Percentiles rank a stretch among this genome's conserved stretches.
phyloP scores from a whole-genome alignment of 768 basidiomycete species.

The Holtermannia corniformis region DNA sequence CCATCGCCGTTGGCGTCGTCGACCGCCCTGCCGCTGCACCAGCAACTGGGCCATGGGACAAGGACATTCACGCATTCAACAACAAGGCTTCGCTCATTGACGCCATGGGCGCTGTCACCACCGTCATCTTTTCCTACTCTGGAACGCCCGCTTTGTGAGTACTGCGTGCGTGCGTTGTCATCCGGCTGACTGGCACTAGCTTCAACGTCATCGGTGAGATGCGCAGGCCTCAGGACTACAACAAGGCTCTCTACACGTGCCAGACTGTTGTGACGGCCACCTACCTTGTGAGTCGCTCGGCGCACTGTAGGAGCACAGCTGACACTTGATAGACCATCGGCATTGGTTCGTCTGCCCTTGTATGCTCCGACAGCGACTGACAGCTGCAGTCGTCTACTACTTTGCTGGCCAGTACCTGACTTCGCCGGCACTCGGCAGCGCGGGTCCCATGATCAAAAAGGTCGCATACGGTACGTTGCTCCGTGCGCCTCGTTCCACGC shows the following conservation, averaged over 20 bases:
- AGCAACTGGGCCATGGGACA: constrained; percentile 14
- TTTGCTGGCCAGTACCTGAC: constrained; percentile 22
- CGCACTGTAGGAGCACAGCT: too few species aligned
- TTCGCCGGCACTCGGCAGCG: constrained; percentile 26
- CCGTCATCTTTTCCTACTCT: constrained; percentile 15
- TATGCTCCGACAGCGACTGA: background rate
- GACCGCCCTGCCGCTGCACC: constrained; percentile 11
- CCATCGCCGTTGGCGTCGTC: constrained; percentile 12
- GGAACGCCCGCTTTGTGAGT: constrained; percentile 19
- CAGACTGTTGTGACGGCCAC: constrained; percentile 10
- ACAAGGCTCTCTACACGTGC: constrained; percentile 8
- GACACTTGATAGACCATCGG: too few species aligned
- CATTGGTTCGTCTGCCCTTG: background rate
- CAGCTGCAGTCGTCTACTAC: constrained; percentile 14
- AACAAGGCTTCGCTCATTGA: constrained; percentile 7
- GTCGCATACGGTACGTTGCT: constrained; percentile 21
- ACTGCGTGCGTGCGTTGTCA: background rate
- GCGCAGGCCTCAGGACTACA: constrained; percentile 14
- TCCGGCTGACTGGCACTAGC: background rate
- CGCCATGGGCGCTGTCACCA: constrained; percentile 14
- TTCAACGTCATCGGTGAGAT: constrained; percentile 20
- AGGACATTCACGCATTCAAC: constrained; percentile 15
- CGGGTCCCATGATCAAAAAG: constrained; percentile 15
- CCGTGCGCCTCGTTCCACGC: too few species aligned
- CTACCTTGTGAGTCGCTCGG: constrained; percentile 14